phyloP scores from a whole-genome alignment of 2,329 filamentous ascomycete species.

The Ophiostoma novo-ulmi region DNA sequence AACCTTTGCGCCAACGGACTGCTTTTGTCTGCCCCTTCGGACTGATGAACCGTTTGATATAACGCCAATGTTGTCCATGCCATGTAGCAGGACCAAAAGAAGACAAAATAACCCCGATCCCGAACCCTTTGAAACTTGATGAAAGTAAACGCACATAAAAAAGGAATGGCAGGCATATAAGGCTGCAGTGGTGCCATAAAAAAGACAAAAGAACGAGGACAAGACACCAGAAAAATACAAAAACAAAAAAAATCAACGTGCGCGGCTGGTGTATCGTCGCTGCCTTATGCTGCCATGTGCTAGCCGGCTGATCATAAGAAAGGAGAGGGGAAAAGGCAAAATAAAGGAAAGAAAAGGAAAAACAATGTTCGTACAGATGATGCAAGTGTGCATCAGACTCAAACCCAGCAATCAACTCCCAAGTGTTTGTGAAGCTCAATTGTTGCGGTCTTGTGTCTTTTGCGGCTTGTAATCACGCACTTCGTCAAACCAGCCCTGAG shows the following conservation, averaged over 20 bases:
- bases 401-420: neutral
- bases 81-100: neutral
- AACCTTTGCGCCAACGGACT: neutral
- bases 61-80: neutral
- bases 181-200: neutral
- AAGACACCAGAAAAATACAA: conserved; percentile 1
- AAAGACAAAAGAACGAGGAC: neutral
- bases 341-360: neutral
- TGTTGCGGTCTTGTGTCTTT: conserved; percentile 46
- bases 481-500: conserved; percentile 74
- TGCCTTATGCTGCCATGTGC: neutral
- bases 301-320: neutral
- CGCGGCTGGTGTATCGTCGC: conserved; percentile 1
- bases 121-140: neutral
- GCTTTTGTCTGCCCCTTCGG: neutral
- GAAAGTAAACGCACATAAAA: neutral
- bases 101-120: neutral
- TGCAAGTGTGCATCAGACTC: neutral
- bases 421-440: conserved; percentile 22
- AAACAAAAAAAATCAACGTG: neutral
- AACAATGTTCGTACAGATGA: neutral
- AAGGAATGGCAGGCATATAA: neutral
- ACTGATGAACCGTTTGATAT: conserved; percentile 1
- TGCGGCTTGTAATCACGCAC: conserved; percentile 76
- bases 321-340: neutral